phyloP scores from a whole-genome alignment of 306 rosid species.

The Dryas drummondii region DNA sequence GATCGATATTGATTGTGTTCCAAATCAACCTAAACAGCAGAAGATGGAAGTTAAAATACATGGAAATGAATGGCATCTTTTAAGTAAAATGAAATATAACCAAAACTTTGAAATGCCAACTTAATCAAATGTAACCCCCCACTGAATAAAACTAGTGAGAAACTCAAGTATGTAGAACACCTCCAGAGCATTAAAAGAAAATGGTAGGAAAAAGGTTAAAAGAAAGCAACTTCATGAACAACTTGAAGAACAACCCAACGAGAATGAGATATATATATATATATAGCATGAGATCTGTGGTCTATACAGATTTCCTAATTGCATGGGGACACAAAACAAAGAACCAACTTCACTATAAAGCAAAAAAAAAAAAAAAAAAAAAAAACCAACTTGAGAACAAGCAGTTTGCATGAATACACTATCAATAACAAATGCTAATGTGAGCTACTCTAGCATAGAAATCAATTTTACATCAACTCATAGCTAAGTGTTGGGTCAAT shows the following conservation, averaged over 20 bases:
- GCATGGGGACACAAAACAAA: not conserved
- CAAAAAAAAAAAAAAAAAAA: too few relatives aligned
- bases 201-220: not conserved
- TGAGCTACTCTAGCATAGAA: not conserved
- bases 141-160: not conserved
- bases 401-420: not conserved
- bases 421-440: not conserved
- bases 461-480: not conserved
- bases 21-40: constrained; percentile 73
- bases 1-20: constrained; percentile 96
- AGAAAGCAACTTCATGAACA: not conserved
- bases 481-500: too few relatives aligned
- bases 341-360: not conserved
- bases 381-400: not conserved
- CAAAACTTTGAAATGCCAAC: not conserved
- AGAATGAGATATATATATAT: not conserved
- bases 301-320: not conserved
- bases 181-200: not conserved
- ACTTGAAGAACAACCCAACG: not conserved
- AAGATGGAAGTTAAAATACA: constrained; percentile 5
- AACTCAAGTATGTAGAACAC: not conserved
- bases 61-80: not conserved
- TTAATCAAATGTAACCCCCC: not conserved
- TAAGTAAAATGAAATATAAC: not conserved
- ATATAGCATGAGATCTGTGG: not conserved